Conservation (phyloP, 331 rosid species). For the Prunus yedoensis region DNA sequence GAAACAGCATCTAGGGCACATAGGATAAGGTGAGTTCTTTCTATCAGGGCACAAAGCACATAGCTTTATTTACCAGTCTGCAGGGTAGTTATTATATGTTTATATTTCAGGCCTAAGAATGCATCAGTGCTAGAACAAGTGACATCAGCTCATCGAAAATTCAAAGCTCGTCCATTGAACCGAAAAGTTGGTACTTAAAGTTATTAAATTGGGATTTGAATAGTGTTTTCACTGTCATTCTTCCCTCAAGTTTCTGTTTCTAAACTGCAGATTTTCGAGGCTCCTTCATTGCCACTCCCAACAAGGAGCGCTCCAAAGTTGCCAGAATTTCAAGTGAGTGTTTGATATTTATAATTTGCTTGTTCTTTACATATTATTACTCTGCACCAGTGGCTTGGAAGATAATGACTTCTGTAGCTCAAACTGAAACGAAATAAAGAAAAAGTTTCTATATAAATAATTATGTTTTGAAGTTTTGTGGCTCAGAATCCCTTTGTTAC, state of each 20-base stretch:
- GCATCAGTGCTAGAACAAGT: slow-evolving; percentile 45
- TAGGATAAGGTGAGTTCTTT: slow-evolving; percentile 62
- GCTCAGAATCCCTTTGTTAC: slow-evolving; percentile 4
- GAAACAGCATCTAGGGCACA: slow-evolving; percentile 83
- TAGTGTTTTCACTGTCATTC: slow-evolving; percentile 16
- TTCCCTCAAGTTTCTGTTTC: slow-evolving; percentile 20
- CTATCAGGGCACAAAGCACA: slow-evolving; percentile 51
- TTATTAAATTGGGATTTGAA: slow-evolving; percentile 14
- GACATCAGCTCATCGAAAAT: slow-evolving; percentile 45
- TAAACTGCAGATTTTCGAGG: slow-evolving; percentile 72
- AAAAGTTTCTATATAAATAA: slow-evolving; percentile 7
- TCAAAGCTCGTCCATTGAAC: slow-evolving; percentile 91
- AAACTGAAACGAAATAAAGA: not conserved
- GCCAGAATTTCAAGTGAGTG: slow-evolving; percentile 91
- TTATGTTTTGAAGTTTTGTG: slow-evolving; percentile 9
- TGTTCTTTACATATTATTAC: not conserved
- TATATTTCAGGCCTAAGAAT: slow-evolving; percentile 57
- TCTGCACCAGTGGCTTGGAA: not conserved
- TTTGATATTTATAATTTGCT: slow-evolving; percentile 15
- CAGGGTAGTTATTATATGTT: slow-evolving; percentile 21
- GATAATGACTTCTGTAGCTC: not conserved
- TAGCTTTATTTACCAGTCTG: slow-evolving; percentile 33
- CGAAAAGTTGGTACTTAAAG: slow-evolving; percentile 70
- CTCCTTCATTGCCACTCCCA: slow-evolving; percentile 74
- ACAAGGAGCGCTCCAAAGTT: slow-evolving; percentile 73